Percentiles rank a stretch among this genome's conserved stretches.
These are phyloP conservation scores for Pulveroboletus sp. DNA, from an alignment of 768 basidiomycete species.

Conservation along the genomic window DNA sequence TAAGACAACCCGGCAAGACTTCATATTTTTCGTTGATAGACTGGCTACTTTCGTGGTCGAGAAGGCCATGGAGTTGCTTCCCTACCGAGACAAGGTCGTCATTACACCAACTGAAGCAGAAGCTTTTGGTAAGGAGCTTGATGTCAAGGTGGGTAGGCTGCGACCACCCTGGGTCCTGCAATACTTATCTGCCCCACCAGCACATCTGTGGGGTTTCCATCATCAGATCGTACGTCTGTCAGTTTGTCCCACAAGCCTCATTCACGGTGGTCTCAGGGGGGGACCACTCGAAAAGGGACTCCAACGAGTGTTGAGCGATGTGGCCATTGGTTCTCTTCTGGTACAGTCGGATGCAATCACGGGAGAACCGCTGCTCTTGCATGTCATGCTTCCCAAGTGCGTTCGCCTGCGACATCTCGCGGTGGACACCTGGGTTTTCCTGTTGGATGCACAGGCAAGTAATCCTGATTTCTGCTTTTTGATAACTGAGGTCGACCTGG, in stretches of 20 bases:
- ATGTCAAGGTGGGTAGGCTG: conserved; percentile 45
- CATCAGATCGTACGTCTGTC: conserved; percentile 66
- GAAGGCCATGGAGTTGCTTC: conserved; percentile 78
- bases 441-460: conserved; percentile 82
- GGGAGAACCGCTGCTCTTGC: conserved; percentile 85
- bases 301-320: conserved; percentile 81
- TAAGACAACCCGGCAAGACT: conserved; percentile 73
- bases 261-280: conserved; percentile 47
- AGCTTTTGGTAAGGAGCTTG: conserved; percentile 58
- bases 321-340: conserved; percentile 81
- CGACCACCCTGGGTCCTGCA: not conserved
- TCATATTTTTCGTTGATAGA: conserved; percentile 89
- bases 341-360: conserved; percentile 83
- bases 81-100: conserved; percentile 57
- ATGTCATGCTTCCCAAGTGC: conserved; percentile 71
- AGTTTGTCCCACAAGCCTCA: not conserved
- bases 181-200: conserved; percentile 33
- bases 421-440: conserved; percentile 70
- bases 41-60: conserved; percentile 83
- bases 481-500: not conserved
- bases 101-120: conserved; percentile 62
- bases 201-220: conserved; percentile 86
- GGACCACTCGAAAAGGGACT: conserved; percentile 90
- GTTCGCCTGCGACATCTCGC: conserved; percentile 66
- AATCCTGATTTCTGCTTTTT: not conserved